Conservation (phyloP, 2,329 filamentous ascomycete species). For the Penicillium sclerotiorum region DNA sequence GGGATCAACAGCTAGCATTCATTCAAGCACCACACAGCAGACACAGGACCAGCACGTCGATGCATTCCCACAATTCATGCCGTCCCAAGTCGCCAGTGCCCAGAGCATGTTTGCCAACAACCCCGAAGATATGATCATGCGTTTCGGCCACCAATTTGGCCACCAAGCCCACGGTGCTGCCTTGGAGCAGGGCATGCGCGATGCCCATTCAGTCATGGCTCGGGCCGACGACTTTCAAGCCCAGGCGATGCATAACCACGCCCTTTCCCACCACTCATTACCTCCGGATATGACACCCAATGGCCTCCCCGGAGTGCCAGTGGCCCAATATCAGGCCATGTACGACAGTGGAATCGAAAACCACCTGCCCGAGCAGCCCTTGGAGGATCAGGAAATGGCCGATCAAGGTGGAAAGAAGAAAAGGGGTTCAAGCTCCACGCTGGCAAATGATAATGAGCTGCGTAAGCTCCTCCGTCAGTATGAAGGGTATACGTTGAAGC, state of each 20-base stretch:
- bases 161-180: conserved; percentile 39
- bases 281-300: conserved; percentile 39
- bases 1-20: conserved; percentile 51
- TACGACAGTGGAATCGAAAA: conserved; percentile 48
- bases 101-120: conserved; percentile 43
- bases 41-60: conserved; percentile 47
- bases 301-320: conserved; percentile 34
- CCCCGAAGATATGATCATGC: conserved; percentile 50
- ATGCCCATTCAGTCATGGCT: conserved; percentile 38
- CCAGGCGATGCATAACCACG: conserved; percentile 38
- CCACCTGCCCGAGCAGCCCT: conserved; percentile 42
- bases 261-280: conserved; percentile 39
- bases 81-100: conserved; percentile 34
- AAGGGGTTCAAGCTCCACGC: conserved; percentile 50
- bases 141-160: conserved; percentile 46
- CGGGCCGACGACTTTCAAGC: conserved; percentile 42
- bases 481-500: conserved; percentile 47
- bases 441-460: conserved; percentile 54
- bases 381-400: conserved; percentile 47
- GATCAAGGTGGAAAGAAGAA: conserved; percentile 48
- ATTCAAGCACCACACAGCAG: conserved; percentile 50
- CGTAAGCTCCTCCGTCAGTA: conserved; percentile 52
- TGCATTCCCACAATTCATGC: conserved; percentile 43
- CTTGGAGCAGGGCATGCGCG: conserved; percentile 42
- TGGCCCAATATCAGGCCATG: conserved; percentile 42